Percentiles rank a stretch among this genome's conserved stretches.
Conservation (phyloP, 2,329 filamentous ascomycete genomes). For the Colletotrichum sojae region DNA sequence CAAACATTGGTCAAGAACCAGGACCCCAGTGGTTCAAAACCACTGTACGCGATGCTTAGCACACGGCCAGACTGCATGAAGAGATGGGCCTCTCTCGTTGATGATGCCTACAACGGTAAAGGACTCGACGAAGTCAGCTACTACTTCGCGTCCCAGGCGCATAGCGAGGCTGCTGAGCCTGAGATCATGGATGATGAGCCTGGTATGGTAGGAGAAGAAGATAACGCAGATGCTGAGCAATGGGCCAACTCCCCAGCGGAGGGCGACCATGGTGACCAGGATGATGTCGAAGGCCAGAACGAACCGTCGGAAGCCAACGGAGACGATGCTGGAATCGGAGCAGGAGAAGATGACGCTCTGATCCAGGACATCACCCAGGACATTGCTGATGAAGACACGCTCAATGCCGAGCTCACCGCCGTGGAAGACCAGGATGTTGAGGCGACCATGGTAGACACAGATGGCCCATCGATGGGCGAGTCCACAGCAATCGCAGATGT, state of each 20-base stretch:
- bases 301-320: constrained; percentile 13
- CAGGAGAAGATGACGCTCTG: constrained; percentile 6
- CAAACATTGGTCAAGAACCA: constrained; percentile 61
- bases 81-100: constrained; percentile 56
- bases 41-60: constrained; percentile 59
- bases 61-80: constrained; percentile 56
- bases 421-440: constrained; percentile 21
- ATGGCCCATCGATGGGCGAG: constrained; percentile 19
- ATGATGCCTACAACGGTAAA: constrained; percentile 58
- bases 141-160: constrained; percentile 48
- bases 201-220: constrained; percentile 39
- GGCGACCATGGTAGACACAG: constrained; percentile 30
- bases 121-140: constrained; percentile 58
- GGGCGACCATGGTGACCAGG: constrained; percentile 26
- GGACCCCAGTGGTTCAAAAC: constrained; percentile 54
- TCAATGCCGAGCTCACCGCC: constrained; percentile 19
- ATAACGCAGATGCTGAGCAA: constrained; percentile 32
- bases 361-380: background rate
- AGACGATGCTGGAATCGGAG: constrained; percentile 13
- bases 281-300: constrained; percentile 21
- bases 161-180: constrained; percentile 43
- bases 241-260: constrained; percentile 33
- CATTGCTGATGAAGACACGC: background rate
- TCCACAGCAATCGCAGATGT: constrained; percentile 17
- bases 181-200: constrained; percentile 41